Percentiles rank a stretch among this genome's conserved stretches.
phyloP scores from a whole-genome alignment of 768 basidiomycete genomes.

The Termitomyces sp. region DNA sequence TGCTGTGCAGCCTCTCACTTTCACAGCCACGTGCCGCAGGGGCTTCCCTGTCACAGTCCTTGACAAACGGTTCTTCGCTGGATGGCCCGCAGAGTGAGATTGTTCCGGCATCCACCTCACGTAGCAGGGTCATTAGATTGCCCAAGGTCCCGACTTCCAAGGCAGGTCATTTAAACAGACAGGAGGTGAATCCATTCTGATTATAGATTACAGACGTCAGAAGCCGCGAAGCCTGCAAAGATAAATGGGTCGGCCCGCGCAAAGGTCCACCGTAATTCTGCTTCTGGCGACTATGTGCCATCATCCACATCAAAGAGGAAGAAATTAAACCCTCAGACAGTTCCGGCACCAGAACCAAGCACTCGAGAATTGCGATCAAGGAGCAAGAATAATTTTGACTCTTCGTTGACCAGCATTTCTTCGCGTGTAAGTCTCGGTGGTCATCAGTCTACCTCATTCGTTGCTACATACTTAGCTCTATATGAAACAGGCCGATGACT shows the following conservation, averaged over 20 bases:
- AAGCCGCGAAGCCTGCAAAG: slow-evolving; percentile 8
- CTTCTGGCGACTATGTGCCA: slow-evolving; percentile 26
- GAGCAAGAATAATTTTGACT: slow-evolving; percentile 35
- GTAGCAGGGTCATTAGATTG: slow-evolving; percentile 13
- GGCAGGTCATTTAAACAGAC: slow-evolving; percentile 2
- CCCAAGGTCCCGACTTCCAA: slow-evolving; percentile 12
- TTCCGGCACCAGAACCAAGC: slow-evolving; percentile 25
- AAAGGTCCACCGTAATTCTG: slow-evolving; percentile 18
- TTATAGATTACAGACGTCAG: not conserved
- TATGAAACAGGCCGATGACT: slow-evolving; percentile 23
- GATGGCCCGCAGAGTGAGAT: slow-evolving; percentile 27
- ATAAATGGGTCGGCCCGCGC: slow-evolving; percentile 13
- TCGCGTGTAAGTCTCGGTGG: slow-evolving; percentile 28
- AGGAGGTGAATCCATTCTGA: not conserved
- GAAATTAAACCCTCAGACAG: slow-evolving; percentile 22
- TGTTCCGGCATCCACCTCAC: slow-evolving; percentile 17
- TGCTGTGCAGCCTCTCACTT: slow-evolving; percentile 36
- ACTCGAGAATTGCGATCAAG: slow-evolving; percentile 45
- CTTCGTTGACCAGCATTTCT: slow-evolving; percentile 34
- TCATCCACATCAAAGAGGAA: slow-evolving; percentile 37
- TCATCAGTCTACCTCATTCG: not conserved
- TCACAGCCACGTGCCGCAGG: slow-evolving; percentile 11
- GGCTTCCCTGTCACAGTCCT: slow-evolving; percentile 1
- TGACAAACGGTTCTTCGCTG: slow-evolving; percentile 15
- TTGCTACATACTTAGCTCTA: slow-evolving; percentile 20